These are phyloP conservation scores for Colletotrichum sp. DNA, from an alignment of 2,329 filamentous ascomycete species.

Conservation along the genomic window DNA sequence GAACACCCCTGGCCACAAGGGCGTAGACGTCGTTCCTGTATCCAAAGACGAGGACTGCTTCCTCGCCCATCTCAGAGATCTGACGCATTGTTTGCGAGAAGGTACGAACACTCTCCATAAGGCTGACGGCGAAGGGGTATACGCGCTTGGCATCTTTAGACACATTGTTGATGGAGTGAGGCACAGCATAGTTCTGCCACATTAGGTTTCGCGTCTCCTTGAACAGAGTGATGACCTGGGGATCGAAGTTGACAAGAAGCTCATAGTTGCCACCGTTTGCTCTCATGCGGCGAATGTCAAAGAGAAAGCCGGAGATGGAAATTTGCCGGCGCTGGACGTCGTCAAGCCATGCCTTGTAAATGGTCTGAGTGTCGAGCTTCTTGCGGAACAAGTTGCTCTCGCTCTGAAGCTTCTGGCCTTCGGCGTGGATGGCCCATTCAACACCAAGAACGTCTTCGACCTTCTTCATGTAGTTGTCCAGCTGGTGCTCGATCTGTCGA, in stretches of 20 bases:
- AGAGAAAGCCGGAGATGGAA: constrained; percentile 89
- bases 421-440: constrained; percentile 92
- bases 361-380: constrained; percentile 91
- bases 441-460: constrained; percentile 97
- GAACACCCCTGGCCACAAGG: constrained; percentile 85
- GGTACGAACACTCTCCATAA: constrained; percentile 98
- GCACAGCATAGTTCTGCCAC: constrained; percentile 94
- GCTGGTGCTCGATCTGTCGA: constrained; percentile 93
- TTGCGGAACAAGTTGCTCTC: constrained; percentile 95
- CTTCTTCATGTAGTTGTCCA: constrained; percentile 97
- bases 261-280: constrained; percentile 91
- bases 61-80: constrained; percentile 85
- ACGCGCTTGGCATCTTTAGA: constrained; percentile 99
- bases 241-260: constrained; percentile 93
- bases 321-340: constrained; percentile 90
- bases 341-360: constrained; percentile 94
- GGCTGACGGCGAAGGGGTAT: constrained; percentile 94
- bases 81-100: constrained; percentile 86
- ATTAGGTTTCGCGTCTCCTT: constrained; percentile 97
- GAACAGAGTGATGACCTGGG: constrained; percentile 95
- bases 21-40: constrained; percentile 90
- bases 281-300: constrained; percentile 85
- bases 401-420: constrained; percentile 90
- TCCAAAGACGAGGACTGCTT: constrained; percentile 85
- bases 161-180: constrained; percentile 91